Conservation (phyloP, 805 yeast genomes). For the Barnettozyma botsteinii region DNA sequence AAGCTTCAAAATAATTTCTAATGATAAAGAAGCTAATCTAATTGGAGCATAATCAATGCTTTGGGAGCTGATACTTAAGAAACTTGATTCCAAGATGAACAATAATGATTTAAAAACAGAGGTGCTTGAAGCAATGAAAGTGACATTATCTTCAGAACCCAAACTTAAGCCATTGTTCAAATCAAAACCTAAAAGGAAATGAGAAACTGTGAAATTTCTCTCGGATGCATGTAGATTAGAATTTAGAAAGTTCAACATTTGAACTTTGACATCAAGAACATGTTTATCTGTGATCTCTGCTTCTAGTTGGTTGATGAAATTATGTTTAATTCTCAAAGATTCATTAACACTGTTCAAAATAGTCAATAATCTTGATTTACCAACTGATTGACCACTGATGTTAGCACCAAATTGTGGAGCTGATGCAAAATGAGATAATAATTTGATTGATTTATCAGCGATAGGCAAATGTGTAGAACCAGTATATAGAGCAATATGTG, state of each 20-base stretch:
- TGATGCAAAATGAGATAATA: conserved; percentile 46
- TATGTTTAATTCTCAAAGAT: conserved; percentile 62
- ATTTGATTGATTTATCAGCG: conserved; percentile 46
- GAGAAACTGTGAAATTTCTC: conserved; percentile 52
- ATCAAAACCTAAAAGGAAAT: conserved; percentile 73
- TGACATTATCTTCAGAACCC: conserved; percentile 37
- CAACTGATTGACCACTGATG: conserved; percentile 32
- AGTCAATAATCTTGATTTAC: conserved; percentile 59
- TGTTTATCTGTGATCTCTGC: conserved; percentile 35
- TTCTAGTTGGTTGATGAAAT: conserved; percentile 65
- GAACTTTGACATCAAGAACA: conserved; percentile 45
- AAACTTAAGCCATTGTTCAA: conserved; percentile 43
- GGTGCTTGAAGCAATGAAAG: conserved; percentile 47
- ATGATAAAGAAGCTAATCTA: conserved; percentile 48
- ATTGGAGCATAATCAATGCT: conserved; percentile 49
- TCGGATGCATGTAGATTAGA: conserved; percentile 39
- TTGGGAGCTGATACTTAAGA: conserved; percentile 35
- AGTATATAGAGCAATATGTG: conserved; percentile 69
- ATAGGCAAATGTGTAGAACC: conserved; percentile 49
- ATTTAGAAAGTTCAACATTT: conserved; percentile 53
- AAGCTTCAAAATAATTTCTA: conserved; percentile 60
- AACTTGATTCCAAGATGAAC: conserved; percentile 40
- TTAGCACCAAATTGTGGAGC: conserved; percentile 41
- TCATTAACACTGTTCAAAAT: conserved; percentile 75
- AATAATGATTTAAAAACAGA: conserved; percentile 56